Base-by-base conservation (phyloP, 805 yeast genomes). In the Diddensiella caesifluorescens region DNA sequence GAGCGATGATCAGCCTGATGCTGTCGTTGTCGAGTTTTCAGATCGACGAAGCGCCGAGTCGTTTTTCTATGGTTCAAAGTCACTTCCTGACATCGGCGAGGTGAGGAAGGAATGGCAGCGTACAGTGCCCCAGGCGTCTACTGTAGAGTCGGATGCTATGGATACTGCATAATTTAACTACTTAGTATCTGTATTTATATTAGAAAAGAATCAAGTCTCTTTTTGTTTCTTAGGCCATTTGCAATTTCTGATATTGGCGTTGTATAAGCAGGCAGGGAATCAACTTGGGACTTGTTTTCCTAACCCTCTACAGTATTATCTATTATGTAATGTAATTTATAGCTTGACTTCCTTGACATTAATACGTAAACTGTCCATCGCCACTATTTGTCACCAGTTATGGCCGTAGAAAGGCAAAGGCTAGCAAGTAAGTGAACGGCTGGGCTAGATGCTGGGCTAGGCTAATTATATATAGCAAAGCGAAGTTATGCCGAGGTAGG, bases 41-140 rank as follows among this genome's bases (percentile, higher is more conserved):
- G 68, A 65, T 47, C 53, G 72, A 20, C 38, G 46, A 21, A 42
- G 63, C 4, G 72, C 72, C 3, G 72, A 68, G 45, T 50, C 50
- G 42, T 64, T 64, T 39, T 61, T 46, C 49, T 50, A 47, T 27
- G 44, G 50, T 1, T 26, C 48, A 6, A 41, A 45, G 22, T 51
- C 43, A 2, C 42, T 62, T 18, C 57, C 64, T 0, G 64, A 56
- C 3, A 46, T 61, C 7, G 64, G 64, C 7, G 41, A 43, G 4
- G 56, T 62, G 5, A 49, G 52, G 16, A 58, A 56, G 46, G 42
- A 49, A 31, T 63, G 63, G 59, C 16, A 26, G 25, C 34, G 44
- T 30, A 18, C 30, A 15, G 23, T 18, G 4, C 18, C 34, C 10
- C 25, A 35, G 20, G 29, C 13, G 26, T 21, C 9, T 9, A 25